Base-by-base conservation (phyloP, 2,329 filamentous ascomycete genomes). In the Sodiomyces alkalinus region DNA sequence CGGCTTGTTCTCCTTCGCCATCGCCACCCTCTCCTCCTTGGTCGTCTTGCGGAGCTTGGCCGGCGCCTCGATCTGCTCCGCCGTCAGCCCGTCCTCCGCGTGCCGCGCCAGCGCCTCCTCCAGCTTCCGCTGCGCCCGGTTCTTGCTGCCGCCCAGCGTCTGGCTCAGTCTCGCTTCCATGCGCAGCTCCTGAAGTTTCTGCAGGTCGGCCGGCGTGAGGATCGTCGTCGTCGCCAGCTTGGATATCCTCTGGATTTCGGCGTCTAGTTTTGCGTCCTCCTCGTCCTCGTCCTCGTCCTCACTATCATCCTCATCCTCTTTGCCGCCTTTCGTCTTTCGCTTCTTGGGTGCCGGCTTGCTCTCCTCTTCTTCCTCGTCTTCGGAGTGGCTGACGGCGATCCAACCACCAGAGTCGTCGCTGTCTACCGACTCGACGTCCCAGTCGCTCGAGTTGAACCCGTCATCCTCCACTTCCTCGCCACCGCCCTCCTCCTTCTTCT, bases 151-250 rank as follows among this genome's bases (percentile, higher is more conserved):
- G 36, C 59, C 64, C 47, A 70, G 56, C 27, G 60, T 62, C 36
- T 80, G 76, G 38, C 79, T 72, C 26, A 96, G 58, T 19, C 71
- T 68, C 13, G 82, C 73, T 23, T 78, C 63, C 27, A 80, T 63
- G 26, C 82, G 80, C 15, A 98, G 74, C 53, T 94, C 87, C 36
- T 82, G 74, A 13, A 98, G 75, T 51, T 96, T 96, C 41, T 81
- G 77, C n/a, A 96, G 68, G 53, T 98, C 90, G 9, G 90, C 90
- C 0, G 90, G 90, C 0, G 90, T 98, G 36, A 98, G 74, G 39
- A 98, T 92, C 27, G 81, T 79, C 3, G 82, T 92, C 0, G 82
- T 93, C n/a, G 86, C 86, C 23, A 94, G 71, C 43, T 74, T 83
- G 9, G 77, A 74, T 39, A 74, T 67, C 36, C 61, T 57, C 31